Evolutionary conservation across 352 stramenopile genomes (phyloP), one percentile per base, ranked within the genome.

Genomic region (Pythium angustatum): DNA sequence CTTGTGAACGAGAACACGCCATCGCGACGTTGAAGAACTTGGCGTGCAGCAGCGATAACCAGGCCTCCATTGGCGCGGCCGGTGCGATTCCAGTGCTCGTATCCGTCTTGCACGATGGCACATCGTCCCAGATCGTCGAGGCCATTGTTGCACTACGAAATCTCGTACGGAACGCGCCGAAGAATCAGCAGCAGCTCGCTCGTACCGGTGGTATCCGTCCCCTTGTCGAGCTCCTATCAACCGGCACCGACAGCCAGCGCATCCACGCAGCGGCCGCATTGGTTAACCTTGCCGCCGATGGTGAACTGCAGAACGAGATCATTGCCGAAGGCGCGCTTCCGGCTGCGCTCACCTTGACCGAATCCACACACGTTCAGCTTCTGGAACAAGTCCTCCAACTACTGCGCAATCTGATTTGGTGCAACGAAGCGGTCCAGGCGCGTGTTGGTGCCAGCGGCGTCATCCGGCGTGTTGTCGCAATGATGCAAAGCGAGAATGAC

Each of bases 21-120:
- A 58, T 69, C 19, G 54, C 62, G n/a, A 64, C 62, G 33, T 38
- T 69, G 15, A 69, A 69, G 62, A 69, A 69, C 26, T 19, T 69
- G 14, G 33, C 62, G 6, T 69, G 62, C 24, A 61, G 56, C 30
- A 51, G 15, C 30, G 62, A 69, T 3, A 64, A 64, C 62, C 54
- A 69, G 38, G 41, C 55, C 3, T 10, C 40, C 0, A 64, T 69
- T 36, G 38, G 54, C 9, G 22, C 28, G 1, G 49, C 47, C 5
- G 55, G 55, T 10, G 55, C 48, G 19, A 64, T 69, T 10, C 62
- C 45, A 3, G 4, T 64, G 36, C 50, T 69, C 24, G 38, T 69
- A 9, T 45, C 47, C 14, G 38, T 69, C 3, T 19, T 69, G 5
- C 36, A 28, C 3, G 54, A 59, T n/a, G 55, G 48, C 24, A 56